Base-by-base conservation (phyloP, 2,329 filamentous ascomycete species). In the Cladophialophora yegresii region DNA sequence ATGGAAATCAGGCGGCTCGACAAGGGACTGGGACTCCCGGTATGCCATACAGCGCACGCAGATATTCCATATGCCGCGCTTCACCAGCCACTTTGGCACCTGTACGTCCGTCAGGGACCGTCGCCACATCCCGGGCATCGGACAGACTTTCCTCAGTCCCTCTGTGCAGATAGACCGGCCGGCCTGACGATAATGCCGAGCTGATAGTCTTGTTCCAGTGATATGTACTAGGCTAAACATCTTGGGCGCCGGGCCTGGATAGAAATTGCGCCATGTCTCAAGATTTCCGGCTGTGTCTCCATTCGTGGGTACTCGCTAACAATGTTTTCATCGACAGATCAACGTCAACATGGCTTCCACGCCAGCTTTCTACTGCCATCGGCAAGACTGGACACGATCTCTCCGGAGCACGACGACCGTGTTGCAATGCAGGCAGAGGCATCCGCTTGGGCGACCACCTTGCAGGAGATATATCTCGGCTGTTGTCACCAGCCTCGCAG, bases 391-490 rank as follows among this genome's bases (percentile, higher is more conserved):
- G 10, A 33, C 23, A 28, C 16, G 8, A 16, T 12, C 51, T 12
- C n/a, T 54, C 51, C 26, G 4, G n/a, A 54, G n/a, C 33, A 54
- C 16, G 51, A 54, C 16, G 26, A 32, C 8, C 23, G 32, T n/a
- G 51, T 54, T 16, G 28, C 51, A 12, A 28, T n/a, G 7, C 9
- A 10, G 23, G 51, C 51, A 32, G 23, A 9, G 1, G 5, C 16
- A 12, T 33, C 26, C 51, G 51, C 23, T 22, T 26, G 32, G 3
- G 28, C 28, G 9, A 20, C 51, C n/a, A 23, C 51, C 8, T 23
- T 32, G 51, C 51, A 54, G 13, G 23, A 54, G 26, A 54, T 54
- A 10, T 33, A 33, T 33, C 51, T 54, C 16, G 51, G 23, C 13
- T 54, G 28, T 20, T 32, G n/a, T 26, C 51, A n/a, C 28, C 30